A percentile compares a stretch with the other conserved stretches of the same genome.
Conservation (phyloP, 805 yeast genomes). For the Candida broadrunensis region DNA sequence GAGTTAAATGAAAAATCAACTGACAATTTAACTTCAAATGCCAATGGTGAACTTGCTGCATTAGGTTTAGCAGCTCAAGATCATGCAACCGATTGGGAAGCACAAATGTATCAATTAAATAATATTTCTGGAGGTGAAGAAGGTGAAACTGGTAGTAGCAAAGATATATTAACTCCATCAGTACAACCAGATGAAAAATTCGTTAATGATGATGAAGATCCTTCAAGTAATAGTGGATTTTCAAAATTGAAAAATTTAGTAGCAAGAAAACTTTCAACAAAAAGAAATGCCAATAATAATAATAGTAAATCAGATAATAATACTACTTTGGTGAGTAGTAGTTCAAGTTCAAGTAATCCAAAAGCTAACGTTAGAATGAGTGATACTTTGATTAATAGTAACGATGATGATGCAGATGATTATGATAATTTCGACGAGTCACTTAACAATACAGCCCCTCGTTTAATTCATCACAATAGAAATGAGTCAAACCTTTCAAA, state of each 20-base stretch:
- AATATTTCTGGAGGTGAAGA: slow-evolving; percentile 15
- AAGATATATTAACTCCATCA: slow-evolving; percentile 27
- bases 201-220: slow-evolving; percentile 3
- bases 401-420: slow-evolving; percentile 7
- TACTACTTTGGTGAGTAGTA: slow-evolving; percentile 4
- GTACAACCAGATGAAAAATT: slow-evolving; percentile 26
- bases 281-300: slow-evolving; percentile 19
- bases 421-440: slow-evolving; percentile 4
- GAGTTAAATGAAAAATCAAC: slow-evolving; percentile 2
- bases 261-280: slow-evolving; percentile 39
- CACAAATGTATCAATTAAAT: slow-evolving; percentile 53
- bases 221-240: not conserved
- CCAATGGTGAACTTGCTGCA: slow-evolving; percentile 57
- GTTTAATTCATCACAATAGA: slow-evolving; percentile 18
- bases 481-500: slow-evolving; percentile 20
- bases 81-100: slow-evolving; percentile 73
- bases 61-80: slow-evolving; percentile 82
- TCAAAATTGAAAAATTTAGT: slow-evolving; percentile 41
- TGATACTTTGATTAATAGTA: slow-evolving; percentile 19
- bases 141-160: slow-evolving; percentile 3
- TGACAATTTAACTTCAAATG: slow-evolving; percentile 25
- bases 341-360: slow-evolving; percentile 3
- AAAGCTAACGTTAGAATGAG: slow-evolving; percentile 18
- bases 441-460: slow-evolving; percentile 4
- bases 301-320: slow-evolving; percentile 10